A percentile compares a stretch with the other conserved stretches of the same genome.
These are phyloP conservation scores for Rutidosis leptorrhynchoides DNA, from an alignment of 129 eudicot genomes.

Conservation along the genomic window DNA sequence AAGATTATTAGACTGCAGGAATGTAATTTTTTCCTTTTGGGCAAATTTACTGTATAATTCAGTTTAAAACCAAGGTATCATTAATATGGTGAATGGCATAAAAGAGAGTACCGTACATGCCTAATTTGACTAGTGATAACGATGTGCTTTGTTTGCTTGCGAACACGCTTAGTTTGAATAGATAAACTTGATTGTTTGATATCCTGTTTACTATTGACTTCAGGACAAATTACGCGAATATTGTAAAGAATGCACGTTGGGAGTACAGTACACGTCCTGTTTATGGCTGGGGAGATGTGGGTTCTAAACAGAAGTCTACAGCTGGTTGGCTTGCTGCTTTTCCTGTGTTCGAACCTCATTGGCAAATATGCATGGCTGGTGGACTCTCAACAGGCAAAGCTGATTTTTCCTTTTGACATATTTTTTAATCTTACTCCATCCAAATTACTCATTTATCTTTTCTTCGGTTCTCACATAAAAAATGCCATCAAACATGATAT, in stretches of 20 bases:
- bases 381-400: constrained; percentile 91
- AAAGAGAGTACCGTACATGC: no score
- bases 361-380: constrained; percentile 99
- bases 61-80: neutral
- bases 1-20: neutral
- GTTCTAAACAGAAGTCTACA: constrained; percentile 82
- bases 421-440: constrained; percentile 3
- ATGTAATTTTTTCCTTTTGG: neutral
- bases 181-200: constrained; percentile 20
- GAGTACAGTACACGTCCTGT: constrained; percentile 85
- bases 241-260: constrained; percentile 91
- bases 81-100: neutral
- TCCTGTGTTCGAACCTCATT: constrained; percentile 98
- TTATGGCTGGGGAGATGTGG: constrained; percentile 96
- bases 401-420: neutral
- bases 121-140: constrained; percentile 1
- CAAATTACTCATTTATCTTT: constrained; percentile 12
- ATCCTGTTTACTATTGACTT: constrained; percentile 19
- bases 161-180: constrained; percentile 5
- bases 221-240: constrained; percentile 73
- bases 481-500: no score
- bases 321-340: constrained; percentile 99
- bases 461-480: constrained; percentile 9
- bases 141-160: constrained; percentile 8
- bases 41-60: neutral